A percentile compares a stretch with the other conserved stretches of the same genome.
phyloP scores from a whole-genome alignment of 345 rosid genomes.

The Hevea brasiliensis region DNA sequence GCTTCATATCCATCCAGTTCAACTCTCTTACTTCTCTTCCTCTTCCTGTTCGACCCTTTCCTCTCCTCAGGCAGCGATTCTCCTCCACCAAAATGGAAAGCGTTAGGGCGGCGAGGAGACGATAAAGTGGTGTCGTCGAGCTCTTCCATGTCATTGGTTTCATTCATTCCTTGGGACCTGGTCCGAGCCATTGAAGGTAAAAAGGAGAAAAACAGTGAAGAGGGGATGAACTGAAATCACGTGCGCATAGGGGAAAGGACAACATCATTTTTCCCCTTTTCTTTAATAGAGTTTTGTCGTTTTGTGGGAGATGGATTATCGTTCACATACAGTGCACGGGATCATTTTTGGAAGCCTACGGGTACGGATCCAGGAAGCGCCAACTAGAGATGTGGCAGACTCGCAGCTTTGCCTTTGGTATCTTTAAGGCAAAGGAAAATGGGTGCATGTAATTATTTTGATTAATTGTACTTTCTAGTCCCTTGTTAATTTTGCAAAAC shows the following conservation, averaged over 20 bases:
- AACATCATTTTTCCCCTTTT: background rate
- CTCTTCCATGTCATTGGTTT: background rate
- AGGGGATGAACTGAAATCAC: background rate
- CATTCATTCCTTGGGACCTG: background rate
- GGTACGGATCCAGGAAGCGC: background rate
- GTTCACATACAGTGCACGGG: background rate
- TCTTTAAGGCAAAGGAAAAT: too few relatives aligned
- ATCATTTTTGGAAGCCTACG: background rate
- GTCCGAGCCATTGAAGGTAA: slow-evolving; percentile 6
- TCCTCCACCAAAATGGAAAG: background rate
- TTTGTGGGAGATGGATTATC: background rate
- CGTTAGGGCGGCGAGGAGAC: background rate
- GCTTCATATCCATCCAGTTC: background rate
- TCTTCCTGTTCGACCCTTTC: slow-evolving; percentile 20
- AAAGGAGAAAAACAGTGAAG: background rate
- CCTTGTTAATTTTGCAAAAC: too few relatives aligned
- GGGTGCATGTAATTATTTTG: too few relatives aligned
- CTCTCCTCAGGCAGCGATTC: slow-evolving; percentile 4
- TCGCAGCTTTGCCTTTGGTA: too few relatives aligned
- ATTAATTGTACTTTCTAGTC: too few relatives aligned
- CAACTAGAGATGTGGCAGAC: background rate
- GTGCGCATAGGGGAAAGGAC: background rate
- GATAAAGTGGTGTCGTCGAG: too few relatives aligned
- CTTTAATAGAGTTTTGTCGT: background rate
- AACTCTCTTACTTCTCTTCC: background rate